These are phyloP conservation scores for Xylaria bambusicola DNA, from an alignment of 495 filamentous ascomycete genomes.

Conservation along the genomic window DNA sequence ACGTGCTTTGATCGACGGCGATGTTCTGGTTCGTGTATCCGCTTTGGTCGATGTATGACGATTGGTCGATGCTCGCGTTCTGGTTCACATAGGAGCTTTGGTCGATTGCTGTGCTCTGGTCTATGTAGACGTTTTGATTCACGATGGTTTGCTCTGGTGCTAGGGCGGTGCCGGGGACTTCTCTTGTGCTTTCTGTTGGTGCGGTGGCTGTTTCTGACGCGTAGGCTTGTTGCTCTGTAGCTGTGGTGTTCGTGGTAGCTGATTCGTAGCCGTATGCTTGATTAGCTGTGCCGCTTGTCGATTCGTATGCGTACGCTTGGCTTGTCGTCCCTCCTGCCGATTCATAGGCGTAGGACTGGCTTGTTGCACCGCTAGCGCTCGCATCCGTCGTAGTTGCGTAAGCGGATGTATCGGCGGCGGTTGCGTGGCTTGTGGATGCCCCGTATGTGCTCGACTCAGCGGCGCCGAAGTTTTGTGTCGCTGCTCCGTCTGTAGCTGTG, in stretches of 20 bases:
- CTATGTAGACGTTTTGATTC: not conserved
- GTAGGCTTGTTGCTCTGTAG: not conserved
- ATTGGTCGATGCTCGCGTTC: not conserved
- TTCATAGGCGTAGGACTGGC: too few relatives aligned
- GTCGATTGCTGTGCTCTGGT: not conserved
- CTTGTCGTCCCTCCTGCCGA: too few relatives aligned
- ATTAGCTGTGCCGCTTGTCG: too few relatives aligned
- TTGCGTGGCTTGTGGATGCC: not conserved
- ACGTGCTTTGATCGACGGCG: not conserved
- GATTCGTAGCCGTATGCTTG: too few relatives aligned
- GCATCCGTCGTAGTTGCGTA: not conserved
- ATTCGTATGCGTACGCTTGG: too few relatives aligned
- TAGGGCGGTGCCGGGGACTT: not conserved
- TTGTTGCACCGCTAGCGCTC: too few relatives aligned
- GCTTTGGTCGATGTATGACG: conserved; percentile 1
- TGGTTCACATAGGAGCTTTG: not conserved
- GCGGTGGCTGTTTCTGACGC: not conserved
- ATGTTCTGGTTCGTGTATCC: not conserved
- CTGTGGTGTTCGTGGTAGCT: too few relatives aligned
- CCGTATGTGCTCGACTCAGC: not conserved
- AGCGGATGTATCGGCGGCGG: not conserved
- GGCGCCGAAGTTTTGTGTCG: not conserved
- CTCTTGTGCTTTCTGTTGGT: not conserved
- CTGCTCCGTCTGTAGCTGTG: not conserved
- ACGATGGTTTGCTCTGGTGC: conserved; percentile 1